Conservation (phyloP, 2,329 filamentous ascomycete species). For the Xylaria sp. region DNA sequence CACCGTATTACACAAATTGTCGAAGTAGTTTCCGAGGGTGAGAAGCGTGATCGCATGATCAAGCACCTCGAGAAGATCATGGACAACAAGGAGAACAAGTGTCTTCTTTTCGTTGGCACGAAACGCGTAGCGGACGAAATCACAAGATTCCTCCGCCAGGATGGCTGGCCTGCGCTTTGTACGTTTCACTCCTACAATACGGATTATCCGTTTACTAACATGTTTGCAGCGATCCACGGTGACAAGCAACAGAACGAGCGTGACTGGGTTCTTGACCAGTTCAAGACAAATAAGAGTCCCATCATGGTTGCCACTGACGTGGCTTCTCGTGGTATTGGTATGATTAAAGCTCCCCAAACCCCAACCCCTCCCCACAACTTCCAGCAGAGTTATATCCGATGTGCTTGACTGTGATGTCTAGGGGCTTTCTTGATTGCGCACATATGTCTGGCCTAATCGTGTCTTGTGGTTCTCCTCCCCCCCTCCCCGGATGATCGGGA, state of each 20-base stretch:
- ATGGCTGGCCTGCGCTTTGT: slow-evolving; percentile 97
- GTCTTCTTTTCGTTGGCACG: slow-evolving; percentile 90
- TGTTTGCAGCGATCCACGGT: slow-evolving; percentile 84
- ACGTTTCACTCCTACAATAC: slow-evolving; percentile 61
- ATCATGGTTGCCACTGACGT: slow-evolving; percentile 99
- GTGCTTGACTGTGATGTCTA: slow-evolving; percentile 94
- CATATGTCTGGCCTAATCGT: slow-evolving; percentile 89
- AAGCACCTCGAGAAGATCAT: slow-evolving; percentile 98
- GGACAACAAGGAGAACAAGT: slow-evolving; percentile 95
- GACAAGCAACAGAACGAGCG: slow-evolving; percentile 99
- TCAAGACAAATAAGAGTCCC: slow-evolving; percentile 99
- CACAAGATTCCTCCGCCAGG: slow-evolving; percentile 94
- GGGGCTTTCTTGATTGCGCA: slow-evolving; percentile 88
- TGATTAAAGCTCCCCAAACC: slow-evolving; percentile 73
- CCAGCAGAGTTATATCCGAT: slow-evolving; percentile 68
- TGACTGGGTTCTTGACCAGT: slow-evolving; percentile 99
- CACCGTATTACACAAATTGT: slow-evolving; percentile 98
- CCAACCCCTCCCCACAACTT: slow-evolving; percentile 60
- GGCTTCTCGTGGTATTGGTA: slow-evolving; percentile 99
- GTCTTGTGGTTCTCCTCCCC: slow-evolving; percentile 80
- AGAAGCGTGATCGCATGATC: slow-evolving; percentile 97
- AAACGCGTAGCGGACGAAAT: slow-evolving; percentile 99
- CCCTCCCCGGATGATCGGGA: slow-evolving; percentile 85
- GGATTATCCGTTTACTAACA: slow-evolving; percentile 56
- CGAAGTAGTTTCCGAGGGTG: slow-evolving; percentile 93